phyloP scores from a whole-genome alignment of 352 stramenopile species.

The Detonula confervacea region DNA sequence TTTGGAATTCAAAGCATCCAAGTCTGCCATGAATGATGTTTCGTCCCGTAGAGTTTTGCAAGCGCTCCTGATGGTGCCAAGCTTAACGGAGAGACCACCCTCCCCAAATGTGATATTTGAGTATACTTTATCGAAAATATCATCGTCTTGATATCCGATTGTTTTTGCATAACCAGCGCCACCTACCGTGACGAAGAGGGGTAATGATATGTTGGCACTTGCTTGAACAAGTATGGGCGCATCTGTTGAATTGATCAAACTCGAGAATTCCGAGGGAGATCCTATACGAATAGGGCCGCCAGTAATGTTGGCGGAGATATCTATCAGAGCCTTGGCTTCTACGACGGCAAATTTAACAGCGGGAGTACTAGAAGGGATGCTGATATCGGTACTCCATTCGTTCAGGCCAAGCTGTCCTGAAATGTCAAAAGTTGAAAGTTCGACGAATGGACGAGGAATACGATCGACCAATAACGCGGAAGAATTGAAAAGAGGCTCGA shows the following conservation, averaged over 20 bases:
- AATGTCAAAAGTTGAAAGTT: constrained; percentile 36
- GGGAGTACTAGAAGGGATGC: background rate
- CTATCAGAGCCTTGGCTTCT: constrained; percentile 40
- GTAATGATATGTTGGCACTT: constrained; percentile 29
- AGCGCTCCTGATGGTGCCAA: constrained; percentile 17
- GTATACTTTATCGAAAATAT: constrained; percentile 36
- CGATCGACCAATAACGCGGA: background rate
- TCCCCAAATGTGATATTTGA: background rate
- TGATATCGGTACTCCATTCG: constrained; percentile 38
- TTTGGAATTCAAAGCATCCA: constrained; percentile 9
- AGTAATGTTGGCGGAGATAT: constrained; percentile 16
- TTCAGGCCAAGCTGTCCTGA: constrained; percentile 37
- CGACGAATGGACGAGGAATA: constrained; percentile 21
- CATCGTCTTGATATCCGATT: constrained; percentile 31
- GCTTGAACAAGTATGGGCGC: constrained; percentile 19
- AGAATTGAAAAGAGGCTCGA: constrained; percentile 33
- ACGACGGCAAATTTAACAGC: constrained; percentile 23
- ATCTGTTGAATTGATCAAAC: background rate
- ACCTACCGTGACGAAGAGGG: constrained; percentile 26
- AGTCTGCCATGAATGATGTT: constrained; percentile 30
- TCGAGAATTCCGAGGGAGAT: constrained; percentile 1
- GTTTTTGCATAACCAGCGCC: constrained; percentile 29
- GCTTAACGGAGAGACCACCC: constrained; percentile 34
- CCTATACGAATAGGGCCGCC: background rate
- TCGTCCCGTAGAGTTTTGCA: constrained; percentile 2